phyloP scores from a whole-genome alignment of 345 rosid species.

The Eucalyptus sp. region DNA sequence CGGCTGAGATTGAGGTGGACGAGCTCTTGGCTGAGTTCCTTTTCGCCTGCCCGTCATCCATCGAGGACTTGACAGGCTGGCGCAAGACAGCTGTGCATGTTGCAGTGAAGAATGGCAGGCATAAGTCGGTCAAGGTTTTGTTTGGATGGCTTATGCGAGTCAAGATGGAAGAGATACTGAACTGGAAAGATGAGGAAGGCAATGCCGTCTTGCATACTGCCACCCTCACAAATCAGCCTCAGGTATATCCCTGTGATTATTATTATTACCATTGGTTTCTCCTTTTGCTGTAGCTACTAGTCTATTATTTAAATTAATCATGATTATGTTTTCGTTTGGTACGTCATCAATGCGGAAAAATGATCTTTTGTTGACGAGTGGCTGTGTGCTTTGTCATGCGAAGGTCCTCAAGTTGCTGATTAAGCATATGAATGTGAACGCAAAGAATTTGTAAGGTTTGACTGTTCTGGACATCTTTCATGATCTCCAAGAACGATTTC shows the following conservation, averaged over 20 bases:
- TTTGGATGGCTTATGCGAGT: background rate
- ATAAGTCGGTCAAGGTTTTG: background rate
- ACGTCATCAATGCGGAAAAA: background rate
- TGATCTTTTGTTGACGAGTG: background rate
- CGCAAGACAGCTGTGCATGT: slow-evolving; percentile 5
- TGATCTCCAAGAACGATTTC: background rate
- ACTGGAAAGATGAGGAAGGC: background rate
- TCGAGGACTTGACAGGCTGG: slow-evolving; percentile 2
- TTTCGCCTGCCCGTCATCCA: background rate
- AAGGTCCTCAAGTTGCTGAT: background rate
- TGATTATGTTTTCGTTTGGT: background rate
- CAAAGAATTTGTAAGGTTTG: background rate
- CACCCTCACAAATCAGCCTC: background rate
- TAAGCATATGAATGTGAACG: background rate
- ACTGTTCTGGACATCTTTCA: background rate
- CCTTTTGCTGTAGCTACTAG: background rate
- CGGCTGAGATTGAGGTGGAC: background rate
- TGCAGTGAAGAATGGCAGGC: background rate
- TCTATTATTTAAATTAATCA: background rate
- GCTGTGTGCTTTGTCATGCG: background rate
- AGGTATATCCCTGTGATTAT: background rate
- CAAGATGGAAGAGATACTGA: background rate
- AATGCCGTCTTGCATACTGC: background rate
- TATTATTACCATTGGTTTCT: background rate
- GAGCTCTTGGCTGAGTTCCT: slow-evolving; percentile 1